These are phyloP conservation scores for Sclerotinia nivalis DNA, from an alignment of 2,329 filamentous ascomycete genomes.

Conservation along the genomic window DNA sequence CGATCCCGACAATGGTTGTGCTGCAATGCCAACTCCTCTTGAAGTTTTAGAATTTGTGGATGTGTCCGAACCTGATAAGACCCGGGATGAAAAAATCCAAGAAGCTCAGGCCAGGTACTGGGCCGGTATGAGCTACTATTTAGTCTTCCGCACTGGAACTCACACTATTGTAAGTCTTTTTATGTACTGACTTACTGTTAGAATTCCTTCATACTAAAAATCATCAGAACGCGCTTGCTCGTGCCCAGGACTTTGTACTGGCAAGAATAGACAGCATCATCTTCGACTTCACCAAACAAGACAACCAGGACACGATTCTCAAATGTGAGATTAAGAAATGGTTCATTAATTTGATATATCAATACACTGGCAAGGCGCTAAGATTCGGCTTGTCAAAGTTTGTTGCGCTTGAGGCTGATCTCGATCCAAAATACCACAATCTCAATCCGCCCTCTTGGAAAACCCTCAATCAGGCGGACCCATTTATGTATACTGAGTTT, in stretches of 20 bases:
- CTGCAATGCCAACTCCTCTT: background rate
- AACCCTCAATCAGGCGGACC: background rate
- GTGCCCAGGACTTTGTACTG: background rate
- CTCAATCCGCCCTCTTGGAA: background rate
- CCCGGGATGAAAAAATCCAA: background rate
- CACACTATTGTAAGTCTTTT: background rate
- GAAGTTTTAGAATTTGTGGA: constrained; percentile 7
- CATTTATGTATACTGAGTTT: too few species aligned
- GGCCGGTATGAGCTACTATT: background rate
- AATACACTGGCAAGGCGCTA: background rate
- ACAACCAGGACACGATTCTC: background rate
- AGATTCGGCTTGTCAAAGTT: background rate
- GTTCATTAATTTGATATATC: background rate
- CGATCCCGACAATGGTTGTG: constrained; percentile 1
- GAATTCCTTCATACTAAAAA: background rate
- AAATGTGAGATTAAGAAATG: constrained; percentile 2
- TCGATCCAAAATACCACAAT: background rate
- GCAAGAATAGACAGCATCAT: constrained; percentile 13
- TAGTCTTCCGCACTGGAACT: background rate
- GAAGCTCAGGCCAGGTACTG: constrained; percentile 17
- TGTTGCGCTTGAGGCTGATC: too few species aligned
- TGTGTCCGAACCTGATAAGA: background rate
- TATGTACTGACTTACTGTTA: background rate
- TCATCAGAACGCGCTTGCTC: background rate
- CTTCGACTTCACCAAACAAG: constrained; percentile 15